Evolutionary conservation across 139 green algal species (phyloP).

Genomic region (Coccomyxa sp.): DNA sequence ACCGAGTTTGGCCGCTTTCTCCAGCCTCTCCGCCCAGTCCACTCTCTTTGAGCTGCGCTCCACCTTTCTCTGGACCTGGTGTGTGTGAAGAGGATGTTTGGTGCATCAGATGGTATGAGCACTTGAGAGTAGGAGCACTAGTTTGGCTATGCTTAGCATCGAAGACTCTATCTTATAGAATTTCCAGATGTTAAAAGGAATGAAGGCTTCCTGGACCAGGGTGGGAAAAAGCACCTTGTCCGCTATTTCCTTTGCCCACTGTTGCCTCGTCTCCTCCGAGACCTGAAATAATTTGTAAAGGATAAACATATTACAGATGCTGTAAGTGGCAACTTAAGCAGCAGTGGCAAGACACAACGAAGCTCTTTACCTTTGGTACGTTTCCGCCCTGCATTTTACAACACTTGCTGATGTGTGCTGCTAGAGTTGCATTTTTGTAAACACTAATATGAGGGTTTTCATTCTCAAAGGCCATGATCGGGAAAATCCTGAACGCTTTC

Average conservation of each 20-base stretch:
- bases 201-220: too few species aligned
- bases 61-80: constrained; percentile 10
- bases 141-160: background rate
- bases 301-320: too few species aligned
- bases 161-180: background rate
- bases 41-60: background rate
- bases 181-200: background rate
- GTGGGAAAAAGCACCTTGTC: background rate
- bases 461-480: background rate
- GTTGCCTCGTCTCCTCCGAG: constrained; percentile 1
- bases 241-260: constrained; percentile 1
- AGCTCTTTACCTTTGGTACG: too few species aligned
- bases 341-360: too few species aligned
- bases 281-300: background rate
- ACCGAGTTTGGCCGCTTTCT: constrained; percentile 4
- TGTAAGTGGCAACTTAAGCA: too few species aligned
- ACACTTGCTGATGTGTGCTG: too few species aligned
- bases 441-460: background rate
- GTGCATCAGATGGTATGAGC: background rate
- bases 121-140: background rate
- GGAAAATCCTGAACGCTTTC: background rate
- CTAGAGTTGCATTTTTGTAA: background rate
- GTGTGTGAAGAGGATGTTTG: background rate
- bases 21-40: constrained; percentile 9
- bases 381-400: too few species aligned